A percentile compares a stretch with the other conserved stretches of the same genome.
phyloP scores from a whole-genome alignment of 176 grass and related monocot species.

The Panicum miliaceum region DNA sequence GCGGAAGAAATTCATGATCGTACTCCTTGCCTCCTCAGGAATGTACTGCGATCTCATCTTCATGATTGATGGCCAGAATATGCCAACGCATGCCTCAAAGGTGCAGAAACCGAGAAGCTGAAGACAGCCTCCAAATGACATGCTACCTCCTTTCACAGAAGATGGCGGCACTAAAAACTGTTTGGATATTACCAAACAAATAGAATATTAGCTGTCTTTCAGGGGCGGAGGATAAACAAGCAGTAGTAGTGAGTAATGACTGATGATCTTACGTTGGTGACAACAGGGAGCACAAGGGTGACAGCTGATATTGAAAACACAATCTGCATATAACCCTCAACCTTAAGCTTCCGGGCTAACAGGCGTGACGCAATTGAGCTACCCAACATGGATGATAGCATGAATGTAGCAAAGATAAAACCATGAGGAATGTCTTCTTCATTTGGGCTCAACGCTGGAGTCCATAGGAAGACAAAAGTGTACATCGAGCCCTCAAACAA shows the following conservation, averaged over 20 bases:
- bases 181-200: slow-evolving; percentile 24
- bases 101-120: slow-evolving; percentile 89
- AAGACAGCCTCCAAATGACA: slow-evolving; percentile 76
- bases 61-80: slow-evolving; percentile 98
- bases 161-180: slow-evolving; percentile 71
- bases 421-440: slow-evolving; percentile 91
- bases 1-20: slow-evolving; percentile 96
- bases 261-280: slow-evolving; percentile 70
- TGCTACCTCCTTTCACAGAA: slow-evolving; percentile 57
- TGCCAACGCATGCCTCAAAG: slow-evolving; percentile 80
- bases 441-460: slow-evolving; percentile 89
- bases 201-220: not conserved
- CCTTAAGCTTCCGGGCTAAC: slow-evolving; percentile 71
- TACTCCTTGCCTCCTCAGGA: slow-evolving; percentile 86
- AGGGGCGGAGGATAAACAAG: not conserved
- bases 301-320: slow-evolving; percentile 78
- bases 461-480: slow-evolving; percentile 97
- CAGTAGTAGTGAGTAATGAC: not conserved
- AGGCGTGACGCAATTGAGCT: slow-evolving; percentile 85
- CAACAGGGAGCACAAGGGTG: slow-evolving; percentile 83
- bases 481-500: slow-evolving; percentile 97
- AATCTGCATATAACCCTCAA: slow-evolving; percentile 98
- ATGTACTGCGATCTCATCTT: slow-evolving; percentile 95
- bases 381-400: slow-evolving; percentile 97
- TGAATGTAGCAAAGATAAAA: slow-evolving; percentile 99